Percentiles rank a stretch among this genome's conserved stretches.
Evolutionary conservation across 1,139 yeast genomes (phyloP).

Genomic region (Scheffersomyces parashehatae): DNA sequence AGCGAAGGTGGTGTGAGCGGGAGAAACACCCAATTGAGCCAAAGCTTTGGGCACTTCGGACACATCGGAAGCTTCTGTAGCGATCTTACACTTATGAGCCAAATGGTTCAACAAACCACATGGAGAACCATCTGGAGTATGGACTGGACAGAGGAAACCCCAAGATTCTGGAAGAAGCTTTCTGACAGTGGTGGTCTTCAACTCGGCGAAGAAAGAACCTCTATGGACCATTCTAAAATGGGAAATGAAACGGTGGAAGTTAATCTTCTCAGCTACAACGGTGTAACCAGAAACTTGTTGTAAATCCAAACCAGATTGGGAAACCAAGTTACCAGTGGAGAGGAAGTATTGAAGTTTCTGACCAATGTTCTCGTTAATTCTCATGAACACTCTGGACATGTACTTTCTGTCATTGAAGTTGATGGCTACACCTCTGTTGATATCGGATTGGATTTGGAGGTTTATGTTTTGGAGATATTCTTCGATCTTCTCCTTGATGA

Average conservation of each 20-base stretch:
- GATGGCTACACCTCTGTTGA: slow-evolving; percentile 78
- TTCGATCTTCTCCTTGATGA: slow-evolving; percentile 91
- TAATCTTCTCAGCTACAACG: slow-evolving; percentile 97
- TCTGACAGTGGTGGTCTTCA: slow-evolving; percentile 96
- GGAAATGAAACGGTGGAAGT: slow-evolving; percentile 92
- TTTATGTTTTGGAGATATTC: slow-evolving; percentile 79
- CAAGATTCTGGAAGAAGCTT: slow-evolving; percentile 96
- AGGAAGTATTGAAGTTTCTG: slow-evolving; percentile 90
- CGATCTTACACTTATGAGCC: slow-evolving; percentile 89
- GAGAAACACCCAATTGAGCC: slow-evolving; percentile 76
- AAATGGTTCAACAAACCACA: slow-evolving; percentile 97
- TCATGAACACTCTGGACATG: slow-evolving; percentile 73
- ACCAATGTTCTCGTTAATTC: slow-evolving; percentile 92
- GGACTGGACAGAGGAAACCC: slow-evolving; percentile 99
- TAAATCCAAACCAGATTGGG: slow-evolving; percentile 95
- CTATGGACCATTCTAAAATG: slow-evolving; percentile 99
- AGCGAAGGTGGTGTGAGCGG: slow-evolving; percentile 65
- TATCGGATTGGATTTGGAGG: slow-evolving; percentile 75
- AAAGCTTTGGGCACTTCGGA: slow-evolving; percentile 66
- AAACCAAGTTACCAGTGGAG: slow-evolving; percentile 95
- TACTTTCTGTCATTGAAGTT: slow-evolving; percentile 83
- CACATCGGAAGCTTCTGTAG: slow-evolving; percentile 78
- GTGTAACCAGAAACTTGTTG: slow-evolving; percentile 99
- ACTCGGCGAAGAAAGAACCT: slow-evolving; percentile 98
- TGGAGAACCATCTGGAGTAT: slow-evolving; percentile 99